Evolutionary conservation across 139 green algal species (phyloP).

Genomic region (Edaphochlamys debaryana): DNA sequence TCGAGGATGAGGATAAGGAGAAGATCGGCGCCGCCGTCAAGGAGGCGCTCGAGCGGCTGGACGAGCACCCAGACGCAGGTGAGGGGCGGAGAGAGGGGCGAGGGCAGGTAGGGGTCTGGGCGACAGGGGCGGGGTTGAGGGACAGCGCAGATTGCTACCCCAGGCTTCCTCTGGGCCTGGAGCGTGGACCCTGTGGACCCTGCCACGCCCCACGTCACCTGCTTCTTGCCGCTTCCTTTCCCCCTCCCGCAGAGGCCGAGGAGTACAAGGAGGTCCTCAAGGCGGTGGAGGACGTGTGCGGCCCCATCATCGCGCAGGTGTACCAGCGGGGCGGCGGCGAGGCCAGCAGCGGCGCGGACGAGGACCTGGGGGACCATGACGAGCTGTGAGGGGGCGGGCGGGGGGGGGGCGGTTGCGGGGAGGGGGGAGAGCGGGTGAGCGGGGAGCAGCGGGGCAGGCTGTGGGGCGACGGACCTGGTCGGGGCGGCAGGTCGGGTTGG

Average conservation of each 20-base stretch:
- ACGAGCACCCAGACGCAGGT: slow-evolving; percentile 76
- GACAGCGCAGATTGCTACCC: too few species aligned
- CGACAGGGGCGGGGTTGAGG: too few species aligned
- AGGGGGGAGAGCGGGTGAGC: too few species aligned
- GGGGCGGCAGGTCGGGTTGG: too few species aligned
- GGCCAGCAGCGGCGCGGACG: slow-evolving; percentile 60
- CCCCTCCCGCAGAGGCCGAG: slow-evolving; percentile 75
- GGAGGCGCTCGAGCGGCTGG: slow-evolving; percentile 90
- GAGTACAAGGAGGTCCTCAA: slow-evolving; percentile 98
- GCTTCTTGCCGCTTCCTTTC: too few species aligned
- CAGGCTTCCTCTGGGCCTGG: not conserved
- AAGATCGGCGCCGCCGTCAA: slow-evolving; percentile 82
- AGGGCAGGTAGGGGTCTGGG: too few species aligned
- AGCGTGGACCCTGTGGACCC: too few species aligned
- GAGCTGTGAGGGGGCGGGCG: slow-evolving; percentile 91
- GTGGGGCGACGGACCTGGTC: too few species aligned
- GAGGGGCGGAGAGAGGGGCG: not conserved
- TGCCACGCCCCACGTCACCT: not conserved
- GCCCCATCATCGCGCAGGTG: slow-evolving; percentile 89
- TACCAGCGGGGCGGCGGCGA: slow-evolving; percentile 70
- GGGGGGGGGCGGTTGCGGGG: too few species aligned
- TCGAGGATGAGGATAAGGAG: slow-evolving; percentile 86
- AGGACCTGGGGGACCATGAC: slow-evolving; percentile 86
- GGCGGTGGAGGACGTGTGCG: slow-evolving; percentile 92
- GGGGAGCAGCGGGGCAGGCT: too few species aligned